Evolutionary conservation across 2,329 filamentous ascomycete genomes (phyloP).

Genomic region (Metarhizium album): DNA sequence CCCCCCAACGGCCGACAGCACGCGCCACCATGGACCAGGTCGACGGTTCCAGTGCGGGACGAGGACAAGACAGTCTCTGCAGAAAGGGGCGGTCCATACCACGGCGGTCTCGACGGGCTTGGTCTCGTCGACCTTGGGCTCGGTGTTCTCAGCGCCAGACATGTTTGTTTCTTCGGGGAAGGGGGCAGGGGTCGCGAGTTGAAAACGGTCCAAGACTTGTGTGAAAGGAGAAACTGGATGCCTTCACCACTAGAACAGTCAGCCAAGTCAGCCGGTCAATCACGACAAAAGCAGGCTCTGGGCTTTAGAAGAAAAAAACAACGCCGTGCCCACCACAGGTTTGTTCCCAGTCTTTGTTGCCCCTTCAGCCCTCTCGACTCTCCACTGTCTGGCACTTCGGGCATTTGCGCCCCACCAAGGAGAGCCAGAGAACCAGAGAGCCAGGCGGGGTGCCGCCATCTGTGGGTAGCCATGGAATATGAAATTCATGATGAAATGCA

Average conservation of each 20-base stretch:
- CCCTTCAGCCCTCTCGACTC: not conserved
- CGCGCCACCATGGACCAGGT: not conserved
- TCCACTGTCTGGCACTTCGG: not conserved
- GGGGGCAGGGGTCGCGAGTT: not conserved
- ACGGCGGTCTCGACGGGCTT: slow-evolving; percentile 15
- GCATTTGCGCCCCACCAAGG: not conserved
- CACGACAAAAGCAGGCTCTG: not conserved
- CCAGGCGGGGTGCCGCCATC: too few species aligned
- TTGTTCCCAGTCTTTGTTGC: slow-evolving; percentile 4
- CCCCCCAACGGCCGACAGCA: not conserved
- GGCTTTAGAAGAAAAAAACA: too few species aligned
- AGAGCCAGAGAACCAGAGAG: not conserved
- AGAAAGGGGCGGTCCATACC: slow-evolving; percentile 12
- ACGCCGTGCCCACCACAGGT: slow-evolving; percentile 5
- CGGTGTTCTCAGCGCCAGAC: slow-evolving; percentile 39
- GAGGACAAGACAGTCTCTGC: not conserved
- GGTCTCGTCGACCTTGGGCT: slow-evolving; percentile 44
- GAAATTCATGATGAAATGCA: not conserved
- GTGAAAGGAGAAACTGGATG: not conserved
- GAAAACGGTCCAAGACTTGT: not conserved
- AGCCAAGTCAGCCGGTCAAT: not conserved
- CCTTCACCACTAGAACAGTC: not conserved
- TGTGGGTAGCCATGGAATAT: not conserved
- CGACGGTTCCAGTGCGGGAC: not conserved
- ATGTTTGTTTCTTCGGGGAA: slow-evolving; percentile 25